Evolutionary conservation across 805 yeast genomes (phyloP), one percentile per base, ranked within the genome.

Genomic region (Metschnikowia noctiluminum): DNA sequence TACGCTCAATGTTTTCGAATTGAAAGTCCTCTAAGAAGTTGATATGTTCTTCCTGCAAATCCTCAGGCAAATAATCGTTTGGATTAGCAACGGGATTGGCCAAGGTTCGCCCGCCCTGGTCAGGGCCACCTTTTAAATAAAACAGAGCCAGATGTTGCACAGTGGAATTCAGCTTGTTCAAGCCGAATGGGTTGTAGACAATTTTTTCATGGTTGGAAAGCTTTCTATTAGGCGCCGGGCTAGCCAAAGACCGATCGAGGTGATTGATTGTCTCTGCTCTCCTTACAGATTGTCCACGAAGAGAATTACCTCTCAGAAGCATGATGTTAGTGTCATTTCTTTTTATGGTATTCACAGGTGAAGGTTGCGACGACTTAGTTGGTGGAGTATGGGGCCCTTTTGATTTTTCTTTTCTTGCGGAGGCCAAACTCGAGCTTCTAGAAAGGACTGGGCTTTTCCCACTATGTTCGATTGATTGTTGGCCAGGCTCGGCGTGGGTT

Each of bases 151-250:
- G 56, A 51, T 58, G 63, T 37, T 61, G 62, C 28, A 50, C 43
- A n/a, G 35, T 41, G 39, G 61, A 61, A 46, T 52, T 62, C 49
- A 52, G 54, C 53, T 68, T 73, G 52, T 71, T 76, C 35, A 77
- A 50, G 1, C 89, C 89, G 60, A 80, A 84, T 1, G 89, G 89
- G 57, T 84, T 84, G 63, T 83, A 84, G 39, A 76, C 77, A 59
- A 82, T 71, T 49, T 78, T 81, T 21, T 70, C 74, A 26, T 54
- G 56, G 48, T 43, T 48, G 12, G 51, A 51, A 13, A 31, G 42
- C 42, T 54, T 54, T 8, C 53, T 37, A 35, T 40, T 37, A n/a
- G 40, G 48, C 15, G 45, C 42, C 9, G 46, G 50, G 21, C 38
- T 40, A 5, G 30, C 43, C 11, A 43, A 48, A n/a, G 41, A 54